phyloP scores from a whole-genome alignment of 108 stramenopile genomes.

The Nannochloropsis oceanica region DNA sequence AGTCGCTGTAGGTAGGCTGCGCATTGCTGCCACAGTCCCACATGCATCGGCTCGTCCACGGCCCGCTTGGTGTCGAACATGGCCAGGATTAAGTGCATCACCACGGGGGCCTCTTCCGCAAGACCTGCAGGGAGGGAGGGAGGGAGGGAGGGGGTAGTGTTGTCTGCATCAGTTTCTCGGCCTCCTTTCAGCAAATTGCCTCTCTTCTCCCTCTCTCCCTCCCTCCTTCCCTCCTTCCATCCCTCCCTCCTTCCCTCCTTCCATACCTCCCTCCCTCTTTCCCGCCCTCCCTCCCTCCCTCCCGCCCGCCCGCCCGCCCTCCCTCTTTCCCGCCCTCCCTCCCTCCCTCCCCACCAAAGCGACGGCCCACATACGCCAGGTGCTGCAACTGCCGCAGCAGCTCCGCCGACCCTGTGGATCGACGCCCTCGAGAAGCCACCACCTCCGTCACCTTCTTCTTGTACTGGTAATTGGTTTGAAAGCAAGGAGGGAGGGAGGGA shows the following conservation, averaged over 20 bases:
- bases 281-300: too few relatives aligned
- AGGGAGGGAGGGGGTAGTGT: constrained; percentile 32
- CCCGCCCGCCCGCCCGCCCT: too few relatives aligned
- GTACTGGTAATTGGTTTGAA: background rate
- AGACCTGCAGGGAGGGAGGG: background rate
- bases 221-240: background rate
- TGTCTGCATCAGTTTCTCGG: too few relatives aligned
- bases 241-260: too few relatives aligned
- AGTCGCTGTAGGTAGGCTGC: constrained; percentile 54
- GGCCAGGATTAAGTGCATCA: constrained; percentile 75
- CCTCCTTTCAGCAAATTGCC: background rate
- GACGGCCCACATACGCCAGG: constrained; percentile 46
- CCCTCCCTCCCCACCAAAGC: constrained; percentile 41
- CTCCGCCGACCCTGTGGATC: constrained; percentile 49
- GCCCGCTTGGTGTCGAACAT: constrained; percentile 68
- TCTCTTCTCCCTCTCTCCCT: background rate
- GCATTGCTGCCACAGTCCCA: constrained; percentile 62
- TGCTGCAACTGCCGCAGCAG: constrained; percentile 61
- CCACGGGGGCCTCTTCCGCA: constrained; percentile 61
- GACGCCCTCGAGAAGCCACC: constrained; percentile 61
- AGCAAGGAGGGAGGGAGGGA: background rate
- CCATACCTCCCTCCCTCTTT: too few relatives aligned
- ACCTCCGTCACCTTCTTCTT: constrained; percentile 60
- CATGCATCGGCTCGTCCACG: constrained; percentile 84
- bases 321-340: background rate